Conservation (phyloP, 495 filamentous ascomycete genomes). For the Daldinia decipiens region DNA sequence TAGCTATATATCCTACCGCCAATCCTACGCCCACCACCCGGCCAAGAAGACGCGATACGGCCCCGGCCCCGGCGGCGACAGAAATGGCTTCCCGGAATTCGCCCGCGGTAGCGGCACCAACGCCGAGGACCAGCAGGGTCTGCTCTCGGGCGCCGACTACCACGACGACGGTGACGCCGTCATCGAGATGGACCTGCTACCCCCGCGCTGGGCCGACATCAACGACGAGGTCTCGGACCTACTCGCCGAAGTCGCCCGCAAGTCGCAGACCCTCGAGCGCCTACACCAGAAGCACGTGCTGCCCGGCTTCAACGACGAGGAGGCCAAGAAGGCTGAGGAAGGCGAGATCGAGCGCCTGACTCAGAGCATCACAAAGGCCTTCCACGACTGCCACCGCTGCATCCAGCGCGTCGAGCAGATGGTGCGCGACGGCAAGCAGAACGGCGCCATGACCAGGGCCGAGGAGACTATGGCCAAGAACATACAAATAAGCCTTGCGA, state of each 20-base stretch:
- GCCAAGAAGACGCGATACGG: slow-evolving; percentile 81
- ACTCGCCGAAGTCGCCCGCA: slow-evolving; percentile 80
- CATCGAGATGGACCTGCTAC: slow-evolving; percentile 98
- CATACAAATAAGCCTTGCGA: slow-evolving; percentile 88
- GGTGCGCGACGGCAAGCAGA: slow-evolving; percentile 75
- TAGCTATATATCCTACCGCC: slow-evolving; percentile 98
- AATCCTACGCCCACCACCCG: slow-evolving; percentile 96
- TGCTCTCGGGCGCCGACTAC: slow-evolving; percentile 84
- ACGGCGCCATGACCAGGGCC: slow-evolving; percentile 74
- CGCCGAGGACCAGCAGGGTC: slow-evolving; percentile 81
- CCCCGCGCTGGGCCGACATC: slow-evolving; percentile 94
- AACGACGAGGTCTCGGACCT: slow-evolving; percentile 91
- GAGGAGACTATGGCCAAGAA: slow-evolving; percentile 97
- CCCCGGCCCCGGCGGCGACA: slow-evolving; percentile 57
- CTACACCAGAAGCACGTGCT: slow-evolving; percentile 97
- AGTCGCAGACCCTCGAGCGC: slow-evolving; percentile 85
- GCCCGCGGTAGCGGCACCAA: slow-evolving; percentile 53
- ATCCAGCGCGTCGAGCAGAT: slow-evolving; percentile 88
- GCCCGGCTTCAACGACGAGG: slow-evolving; percentile 96
- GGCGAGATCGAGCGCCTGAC: slow-evolving; percentile 89
- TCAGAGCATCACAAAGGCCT: slow-evolving; percentile 85
- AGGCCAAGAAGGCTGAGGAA: slow-evolving; percentile 83
- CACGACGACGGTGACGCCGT: slow-evolving; percentile 90
- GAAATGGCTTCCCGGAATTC: slow-evolving; percentile 76
- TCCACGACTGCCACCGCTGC: slow-evolving; percentile 87